These are phyloP conservation scores for Paradendryphiella salina DNA, from an alignment of 2,329 filamentous ascomycete species.

Conservation along the genomic window DNA sequence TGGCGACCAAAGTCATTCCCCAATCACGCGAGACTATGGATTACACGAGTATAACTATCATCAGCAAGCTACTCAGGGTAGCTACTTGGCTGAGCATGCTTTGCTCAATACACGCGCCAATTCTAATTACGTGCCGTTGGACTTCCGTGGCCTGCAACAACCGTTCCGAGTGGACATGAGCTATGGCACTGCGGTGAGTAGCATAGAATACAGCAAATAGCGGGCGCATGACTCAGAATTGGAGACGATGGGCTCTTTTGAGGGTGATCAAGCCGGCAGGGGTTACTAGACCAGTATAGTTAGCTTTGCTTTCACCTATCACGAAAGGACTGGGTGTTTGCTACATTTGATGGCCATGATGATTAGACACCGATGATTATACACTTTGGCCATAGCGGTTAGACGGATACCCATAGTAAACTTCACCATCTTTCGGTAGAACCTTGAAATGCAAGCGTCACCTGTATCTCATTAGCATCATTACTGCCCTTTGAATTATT, in stretches of 20 bases:
- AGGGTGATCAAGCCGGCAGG: conserved; percentile 23
- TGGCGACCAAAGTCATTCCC: background rate
- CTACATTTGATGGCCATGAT: conserved; percentile 1
- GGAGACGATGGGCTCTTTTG: conserved; percentile 26
- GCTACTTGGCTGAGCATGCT: conserved; percentile 16
- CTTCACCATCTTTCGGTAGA: no score
- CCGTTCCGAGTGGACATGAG: conserved; percentile 35
- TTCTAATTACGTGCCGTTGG: conserved; percentile 27
- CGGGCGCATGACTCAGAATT: conserved; percentile 14
- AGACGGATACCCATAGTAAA: background rate
- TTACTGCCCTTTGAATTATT: no score
- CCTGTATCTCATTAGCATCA: no score
- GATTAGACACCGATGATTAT: background rate
- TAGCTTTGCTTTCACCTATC: background rate
- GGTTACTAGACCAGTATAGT: conserved; percentile 13
- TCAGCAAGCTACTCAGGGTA: conserved; percentile 1
- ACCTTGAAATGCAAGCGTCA: no score
- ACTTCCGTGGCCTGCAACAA: conserved; percentile 33
- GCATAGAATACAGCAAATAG: conserved; percentile 2
- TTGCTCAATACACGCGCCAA: conserved; percentile 17
- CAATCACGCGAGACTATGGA: conserved; percentile 8
- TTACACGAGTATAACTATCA: conserved; percentile 1
- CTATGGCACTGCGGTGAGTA: conserved; percentile 13
- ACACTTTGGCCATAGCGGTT: background rate
- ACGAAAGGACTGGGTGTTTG: conserved; percentile 1